A percentile compares a stretch with the other conserved stretches of the same genome.
phyloP scores from a whole-genome alignment of 139 green algal genomes.

The Chlamydomonas sp. region DNA sequence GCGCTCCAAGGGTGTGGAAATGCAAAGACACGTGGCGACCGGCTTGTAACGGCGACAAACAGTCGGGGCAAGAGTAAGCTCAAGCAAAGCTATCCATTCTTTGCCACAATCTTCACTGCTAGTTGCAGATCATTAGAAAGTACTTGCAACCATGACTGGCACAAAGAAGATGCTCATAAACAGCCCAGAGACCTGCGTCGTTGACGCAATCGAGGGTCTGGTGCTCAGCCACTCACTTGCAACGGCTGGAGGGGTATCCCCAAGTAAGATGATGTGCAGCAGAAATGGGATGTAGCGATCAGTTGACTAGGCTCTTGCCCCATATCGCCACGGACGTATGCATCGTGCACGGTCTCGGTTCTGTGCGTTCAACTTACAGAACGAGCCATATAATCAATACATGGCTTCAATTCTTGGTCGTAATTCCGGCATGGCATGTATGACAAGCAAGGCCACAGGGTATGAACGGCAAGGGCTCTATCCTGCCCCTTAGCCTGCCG shows the following conservation, averaged over 20 bases:
- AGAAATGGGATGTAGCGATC: not conserved
- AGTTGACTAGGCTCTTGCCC: not conserved
- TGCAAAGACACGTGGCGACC: too few species aligned
- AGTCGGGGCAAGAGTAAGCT: too few species aligned
- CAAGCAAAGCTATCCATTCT: too few species aligned
- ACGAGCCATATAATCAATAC: not conserved
- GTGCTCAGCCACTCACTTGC: conserved; percentile 32
- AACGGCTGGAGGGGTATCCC: conserved; percentile 41
- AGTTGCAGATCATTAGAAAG: too few species aligned
- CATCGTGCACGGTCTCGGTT: too few species aligned
- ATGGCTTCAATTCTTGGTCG: too few species aligned
- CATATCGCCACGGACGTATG: not conserved
- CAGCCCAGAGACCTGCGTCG: conserved; percentile 18
- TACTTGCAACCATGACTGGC: not conserved
- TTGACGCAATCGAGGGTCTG: conserved; percentile 32
- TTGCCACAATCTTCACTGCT: too few species aligned
- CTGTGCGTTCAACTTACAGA: not conserved
- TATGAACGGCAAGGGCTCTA: not conserved
- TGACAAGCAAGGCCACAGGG: too few species aligned
- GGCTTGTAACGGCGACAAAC: too few species aligned
- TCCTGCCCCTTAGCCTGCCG: not conserved
- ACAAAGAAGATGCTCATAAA: conserved; percentile 52
- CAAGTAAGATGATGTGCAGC: conserved; percentile 31
- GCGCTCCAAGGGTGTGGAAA: too few species aligned
- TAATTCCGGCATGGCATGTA: too few species aligned